Percentiles rank a stretch among this genome's conserved stretches.
Evolutionary conservation across 225 moss, liverwort and hornwort species (phyloP).

Genomic region (Anthoceros angustus): DNA sequence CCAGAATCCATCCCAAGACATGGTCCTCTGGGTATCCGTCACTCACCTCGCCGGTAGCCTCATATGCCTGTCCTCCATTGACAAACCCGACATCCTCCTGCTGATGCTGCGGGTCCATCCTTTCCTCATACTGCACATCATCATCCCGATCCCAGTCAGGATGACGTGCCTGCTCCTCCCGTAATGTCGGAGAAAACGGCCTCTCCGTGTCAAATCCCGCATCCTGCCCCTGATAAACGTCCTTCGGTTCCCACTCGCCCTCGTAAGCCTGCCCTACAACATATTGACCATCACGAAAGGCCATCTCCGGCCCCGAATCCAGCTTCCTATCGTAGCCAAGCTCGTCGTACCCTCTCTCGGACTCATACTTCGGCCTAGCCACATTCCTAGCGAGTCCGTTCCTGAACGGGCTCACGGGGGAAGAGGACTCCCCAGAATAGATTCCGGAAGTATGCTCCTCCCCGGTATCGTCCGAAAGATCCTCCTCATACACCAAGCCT

Average conservation of each 20-base stretch:
- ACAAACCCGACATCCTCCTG: neutral
- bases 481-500: slow-evolving; percentile 31
- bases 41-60: neutral
- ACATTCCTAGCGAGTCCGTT: neutral
- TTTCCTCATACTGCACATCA: neutral
- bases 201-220: neutral
- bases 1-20: neutral
- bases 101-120: neutral
- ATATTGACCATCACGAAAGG: neutral
- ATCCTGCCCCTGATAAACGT: neutral
- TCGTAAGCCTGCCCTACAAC: neutral
- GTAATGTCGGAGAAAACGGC: neutral
- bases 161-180: neutral
- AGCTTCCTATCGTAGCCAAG: neutral
- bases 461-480: slow-evolving; percentile 40
- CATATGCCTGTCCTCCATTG: neutral
- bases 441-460: slow-evolving; percentile 61
- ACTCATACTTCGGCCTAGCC: neutral
- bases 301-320: neutral
- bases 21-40: neutral
- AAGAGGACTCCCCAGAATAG: slow-evolving; percentile 43
- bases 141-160: slow-evolving; percentile 2
- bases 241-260: neutral
- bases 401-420: slow-evolving; percentile 28
- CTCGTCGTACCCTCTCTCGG: neutral